These are phyloP conservation scores for Bolboschoenus planiculmis DNA, from an alignment of 176 grass and related monocot species.

Conservation along the genomic window DNA sequence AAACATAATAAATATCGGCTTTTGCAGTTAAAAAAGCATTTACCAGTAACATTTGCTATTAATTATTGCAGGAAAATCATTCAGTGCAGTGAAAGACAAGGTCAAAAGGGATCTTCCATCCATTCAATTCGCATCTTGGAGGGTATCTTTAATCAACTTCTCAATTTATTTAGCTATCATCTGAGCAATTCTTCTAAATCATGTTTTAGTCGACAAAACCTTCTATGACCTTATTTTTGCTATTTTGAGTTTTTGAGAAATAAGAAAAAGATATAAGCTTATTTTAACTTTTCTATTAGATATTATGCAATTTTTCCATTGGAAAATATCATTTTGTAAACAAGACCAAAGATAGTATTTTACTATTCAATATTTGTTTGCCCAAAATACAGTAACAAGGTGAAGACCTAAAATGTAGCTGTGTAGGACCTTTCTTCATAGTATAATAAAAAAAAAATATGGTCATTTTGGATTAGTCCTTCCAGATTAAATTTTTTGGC, in stretches of 20 bases:
- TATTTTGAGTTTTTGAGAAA: neutral
- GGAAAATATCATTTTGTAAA: neutral
- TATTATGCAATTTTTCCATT: neutral
- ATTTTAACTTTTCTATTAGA: neutral
- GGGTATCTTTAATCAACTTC: slow-evolving; percentile 20
- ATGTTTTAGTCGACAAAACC: neutral
- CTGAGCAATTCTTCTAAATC: neutral
- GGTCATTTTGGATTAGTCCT: neutral
- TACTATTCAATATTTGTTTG: neutral
- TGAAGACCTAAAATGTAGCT: neutral
- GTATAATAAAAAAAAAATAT: neutral
- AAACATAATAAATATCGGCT: neutral
- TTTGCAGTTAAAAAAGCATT: neutral
- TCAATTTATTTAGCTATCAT: neutral
- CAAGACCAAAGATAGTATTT: neutral
- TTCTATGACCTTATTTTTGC: neutral
- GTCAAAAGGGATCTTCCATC: slow-evolving; percentile 43
- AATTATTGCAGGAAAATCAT: slow-evolving; percentile 35
- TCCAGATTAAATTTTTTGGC: neutral
- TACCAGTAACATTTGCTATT: neutral
- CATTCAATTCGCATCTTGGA: slow-evolving; percentile 40
- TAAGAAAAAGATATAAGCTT: neutral
- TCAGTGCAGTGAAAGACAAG: slow-evolving; percentile 30
- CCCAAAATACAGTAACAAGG: neutral
- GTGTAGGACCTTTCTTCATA: neutral